Evolutionary conservation across 306 rosid genomes (phyloP), one percentile per base, ranked within the genome.

Genomic region (Carpinus fangiana): DNA sequence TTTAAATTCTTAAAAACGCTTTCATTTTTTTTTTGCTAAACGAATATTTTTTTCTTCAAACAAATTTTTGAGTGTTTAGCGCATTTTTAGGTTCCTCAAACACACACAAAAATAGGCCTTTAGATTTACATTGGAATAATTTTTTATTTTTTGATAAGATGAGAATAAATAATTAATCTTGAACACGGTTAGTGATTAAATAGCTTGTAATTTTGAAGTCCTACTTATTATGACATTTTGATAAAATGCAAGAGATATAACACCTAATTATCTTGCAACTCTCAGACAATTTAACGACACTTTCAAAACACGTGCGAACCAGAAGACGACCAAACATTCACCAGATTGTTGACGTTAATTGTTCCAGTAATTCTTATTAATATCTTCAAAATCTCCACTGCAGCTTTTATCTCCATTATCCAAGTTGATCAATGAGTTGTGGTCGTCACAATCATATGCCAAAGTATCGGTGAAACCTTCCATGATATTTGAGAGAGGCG

Each of bases 251-350:
- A 20, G 3, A 31, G 2, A 31, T 9, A 56, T 8, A 18, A 9
- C 62, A 56, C 11, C 62, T 47, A 8, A 56, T 56, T n/a, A 56
- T 18, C 26, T 21, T 56, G 28, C 62, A 1, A n/a, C 12, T n/a
- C 61, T 2, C 26, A 0, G 62, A 3, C 31, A 20, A n/a, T 20
- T 56, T 20, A 20, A 8, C 20, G 26, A 21, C 16, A 13, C 0
- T 50, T 13, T 74, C 43, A 84, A 65, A 89, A 82, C 79, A 82
- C 74, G 43, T 89, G 85, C n/a, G 86, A 86, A 60, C 79, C 79
- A 47, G 89, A 64, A 1, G 85, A 67, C 5, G 43, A 4, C 43
- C 89, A 80, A 60, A 80, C 83, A 72, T 89, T 80, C 26, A 88
- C 86, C 84, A 89, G 51, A 31, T 79, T 76, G 36, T 82, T 77